Conservation (phyloP, 2,329 filamentous ascomycete species). For the Colletotrichum sp. region DNA sequence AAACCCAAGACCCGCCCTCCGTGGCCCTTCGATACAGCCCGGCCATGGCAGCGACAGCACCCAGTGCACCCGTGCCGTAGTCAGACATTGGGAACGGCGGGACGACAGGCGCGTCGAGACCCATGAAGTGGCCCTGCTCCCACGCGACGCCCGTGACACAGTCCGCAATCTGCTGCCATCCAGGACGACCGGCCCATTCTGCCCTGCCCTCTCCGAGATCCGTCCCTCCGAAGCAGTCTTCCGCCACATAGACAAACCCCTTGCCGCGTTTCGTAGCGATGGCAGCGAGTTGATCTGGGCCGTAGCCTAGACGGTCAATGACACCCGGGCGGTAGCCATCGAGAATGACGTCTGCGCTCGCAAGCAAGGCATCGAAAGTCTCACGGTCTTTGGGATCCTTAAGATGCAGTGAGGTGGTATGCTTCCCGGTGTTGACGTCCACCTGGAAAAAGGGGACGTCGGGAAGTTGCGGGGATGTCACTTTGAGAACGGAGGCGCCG, state of each 20-base stretch:
- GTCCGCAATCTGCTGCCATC: constrained; percentile 71
- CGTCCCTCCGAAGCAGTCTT: constrained; percentile 68
- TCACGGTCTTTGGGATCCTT: constrained; percentile 51
- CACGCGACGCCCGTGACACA: constrained; percentile 59
- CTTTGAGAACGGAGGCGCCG: constrained; percentile 71
- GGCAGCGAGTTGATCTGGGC: constrained; percentile 51
- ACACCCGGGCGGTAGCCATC: constrained; percentile 69
- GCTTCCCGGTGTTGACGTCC: constrained; percentile 70
- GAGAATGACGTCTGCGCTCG: constrained; percentile 63
- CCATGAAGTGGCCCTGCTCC: constrained; percentile 58
- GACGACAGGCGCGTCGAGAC: constrained; percentile 60
- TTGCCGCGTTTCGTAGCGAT: constrained; percentile 54
- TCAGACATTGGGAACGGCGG: constrained; percentile 62
- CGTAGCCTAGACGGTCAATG: constrained; percentile 63
- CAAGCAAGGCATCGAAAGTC: constrained; percentile 58
- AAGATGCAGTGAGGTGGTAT: constrained; percentile 62
- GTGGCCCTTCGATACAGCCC: constrained; percentile 36
- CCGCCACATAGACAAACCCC: constrained; percentile 66
- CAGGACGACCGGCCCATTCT: constrained; percentile 62
- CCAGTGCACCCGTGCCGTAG: constrained; percentile 39
- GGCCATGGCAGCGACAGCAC: constrained; percentile 35
- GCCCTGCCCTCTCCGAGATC: constrained; percentile 35
- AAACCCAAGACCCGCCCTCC: constrained; percentile 37
- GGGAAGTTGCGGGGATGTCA: constrained; percentile 64
- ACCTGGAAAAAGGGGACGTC: constrained; percentile 71